These are phyloP conservation scores for Backusella westeae DNA, from an alignment of 192 early-diverging fungal species.

Conservation along the genomic window DNA sequence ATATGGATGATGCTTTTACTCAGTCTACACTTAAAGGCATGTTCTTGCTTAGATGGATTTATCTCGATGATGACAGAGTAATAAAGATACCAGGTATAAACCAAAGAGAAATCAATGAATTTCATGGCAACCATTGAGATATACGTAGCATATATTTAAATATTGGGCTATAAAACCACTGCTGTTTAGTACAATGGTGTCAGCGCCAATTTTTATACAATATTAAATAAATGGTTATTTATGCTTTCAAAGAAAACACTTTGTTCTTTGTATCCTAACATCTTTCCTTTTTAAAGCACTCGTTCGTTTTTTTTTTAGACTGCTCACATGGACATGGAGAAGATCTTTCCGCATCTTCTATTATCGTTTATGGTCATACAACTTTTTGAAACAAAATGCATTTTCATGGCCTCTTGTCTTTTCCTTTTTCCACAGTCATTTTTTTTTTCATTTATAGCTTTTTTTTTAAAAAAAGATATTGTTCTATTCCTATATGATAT, in stretches of 20 bases:
- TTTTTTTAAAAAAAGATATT: no score
- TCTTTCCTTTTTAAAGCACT: neutral
- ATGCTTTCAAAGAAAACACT: neutral
- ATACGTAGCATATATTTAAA: no score
- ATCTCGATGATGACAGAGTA: neutral
- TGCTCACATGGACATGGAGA: neutral
- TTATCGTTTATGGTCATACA: neutral
- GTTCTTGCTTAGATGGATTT: neutral
- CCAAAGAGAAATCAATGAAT: neutral
- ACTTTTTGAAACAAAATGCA: neutral
- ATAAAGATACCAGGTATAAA: neutral
- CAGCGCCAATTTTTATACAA: no score
- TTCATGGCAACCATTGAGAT: neutral
- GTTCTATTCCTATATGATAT: no score
- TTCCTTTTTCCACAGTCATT: no score
- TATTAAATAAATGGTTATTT: no score
- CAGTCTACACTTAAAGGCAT: neutral
- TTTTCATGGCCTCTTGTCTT: neutral
- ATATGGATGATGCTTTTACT: neutral
- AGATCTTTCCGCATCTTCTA: neutral
- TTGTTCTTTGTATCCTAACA: neutral
- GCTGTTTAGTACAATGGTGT: no score
- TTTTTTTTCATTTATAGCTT: no score
- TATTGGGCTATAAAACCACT: no score
- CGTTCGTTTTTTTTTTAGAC: neutral